phyloP scores from a whole-genome alignment of 257 asterid genomes.

The Prunella vulgaris region DNA sequence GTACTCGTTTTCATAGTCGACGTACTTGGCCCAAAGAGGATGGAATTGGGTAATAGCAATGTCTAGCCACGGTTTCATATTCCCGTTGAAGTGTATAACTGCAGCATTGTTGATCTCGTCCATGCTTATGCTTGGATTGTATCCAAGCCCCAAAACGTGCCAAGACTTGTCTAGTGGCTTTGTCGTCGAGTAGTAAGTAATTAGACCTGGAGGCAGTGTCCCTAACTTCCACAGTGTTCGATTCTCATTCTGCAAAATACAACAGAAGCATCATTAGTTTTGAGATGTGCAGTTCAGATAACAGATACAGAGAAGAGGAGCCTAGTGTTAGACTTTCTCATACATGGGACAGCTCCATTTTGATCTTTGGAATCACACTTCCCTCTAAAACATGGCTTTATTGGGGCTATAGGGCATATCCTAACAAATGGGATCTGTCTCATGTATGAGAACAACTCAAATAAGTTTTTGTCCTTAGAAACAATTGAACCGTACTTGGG shows the following conservation, averaged over 20 bases:
- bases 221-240: slow-evolving; percentile 89
- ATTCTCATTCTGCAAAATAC: slow-evolving; percentile 58
- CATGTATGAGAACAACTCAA: no score
- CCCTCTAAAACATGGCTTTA: no score
- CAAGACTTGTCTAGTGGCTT: slow-evolving; percentile 86
- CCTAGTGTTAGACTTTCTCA: no score
- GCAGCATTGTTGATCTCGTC: slow-evolving; percentile 83
- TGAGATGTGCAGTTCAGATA: not conserved
- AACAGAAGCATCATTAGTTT: slow-evolving; percentile 5
- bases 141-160: slow-evolving; percentile 96
- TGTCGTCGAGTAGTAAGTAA: slow-evolving; percentile 83
- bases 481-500: no score
- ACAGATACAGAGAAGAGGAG: not conserved
- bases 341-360: no score
- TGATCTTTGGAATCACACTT: no score
- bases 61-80: slow-evolving; percentile 92
- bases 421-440: no score
- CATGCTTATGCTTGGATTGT: slow-evolving; percentile 80
- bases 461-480: no score
- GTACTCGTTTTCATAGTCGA: slow-evolving; percentile 67
- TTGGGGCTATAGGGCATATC: no score
- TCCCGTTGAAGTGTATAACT: slow-evolving; percentile 86
- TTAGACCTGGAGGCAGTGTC: slow-evolving; percentile 83
- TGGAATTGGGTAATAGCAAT: slow-evolving; percentile 75
- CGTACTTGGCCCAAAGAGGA: slow-evolving; percentile 78